phyloP scores from a whole-genome alignment of 345 rosid genomes.

The Eutrema heterophyllum region DNA sequence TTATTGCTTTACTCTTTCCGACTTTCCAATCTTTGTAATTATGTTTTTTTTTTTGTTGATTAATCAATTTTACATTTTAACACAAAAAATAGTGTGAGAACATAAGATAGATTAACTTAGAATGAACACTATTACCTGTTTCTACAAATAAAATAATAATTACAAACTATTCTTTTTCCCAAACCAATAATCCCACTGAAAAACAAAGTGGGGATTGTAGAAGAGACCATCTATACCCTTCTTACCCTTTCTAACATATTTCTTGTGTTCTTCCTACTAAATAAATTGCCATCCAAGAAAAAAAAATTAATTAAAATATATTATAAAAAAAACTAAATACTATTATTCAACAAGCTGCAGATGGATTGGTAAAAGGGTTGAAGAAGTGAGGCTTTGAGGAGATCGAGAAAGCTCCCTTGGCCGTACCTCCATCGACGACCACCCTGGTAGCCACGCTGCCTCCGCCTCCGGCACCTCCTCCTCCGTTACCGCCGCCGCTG shows the following conservation, averaged over 20 bases:
- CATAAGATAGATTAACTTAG: background rate
- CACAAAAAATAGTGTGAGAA: background rate
- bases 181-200: conserved; percentile 60
- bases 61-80: too few relatives aligned
- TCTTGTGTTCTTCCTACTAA: conserved; percentile 20
- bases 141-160: conserved; percentile 48
- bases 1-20: too few relatives aligned
- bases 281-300: background rate
- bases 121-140: conserved; percentile 30
- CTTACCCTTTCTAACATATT: conserved; percentile 23
- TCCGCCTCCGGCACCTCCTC: background rate
- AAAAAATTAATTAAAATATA: background rate
- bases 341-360: conserved; percentile 70
- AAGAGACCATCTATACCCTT: conserved; percentile 20
- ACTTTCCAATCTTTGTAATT: too few relatives aligned
- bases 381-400: conserved; percentile 56
- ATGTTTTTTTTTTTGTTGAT: too few relatives aligned
- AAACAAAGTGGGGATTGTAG: conserved; percentile 48
- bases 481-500: conserved; percentile 16
- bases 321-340: background rate
- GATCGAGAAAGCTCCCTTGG: conserved; percentile 28
- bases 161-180: conserved; percentile 36
- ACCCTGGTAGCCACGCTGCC: conserved; percentile 8
- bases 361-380: conserved; percentile 65
- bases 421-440: conserved; percentile 18